Conservation (phyloP, 2,329 filamentous ascomycete genomes). For the Seiridium cupressi region DNA sequence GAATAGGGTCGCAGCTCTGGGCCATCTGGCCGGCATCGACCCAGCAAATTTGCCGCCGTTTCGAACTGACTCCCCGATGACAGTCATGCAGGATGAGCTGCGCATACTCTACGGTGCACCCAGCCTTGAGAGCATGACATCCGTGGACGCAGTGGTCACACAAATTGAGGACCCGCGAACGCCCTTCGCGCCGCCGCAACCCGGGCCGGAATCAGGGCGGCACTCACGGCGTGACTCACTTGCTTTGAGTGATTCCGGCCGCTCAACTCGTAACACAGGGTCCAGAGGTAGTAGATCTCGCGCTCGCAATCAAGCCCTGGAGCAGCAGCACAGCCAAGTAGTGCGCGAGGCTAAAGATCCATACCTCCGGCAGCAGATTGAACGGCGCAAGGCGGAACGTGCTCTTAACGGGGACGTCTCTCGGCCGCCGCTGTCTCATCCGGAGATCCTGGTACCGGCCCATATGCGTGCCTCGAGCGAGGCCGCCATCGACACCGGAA, state of each 20-base stretch:
- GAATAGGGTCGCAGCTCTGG: slow-evolving; percentile 2
- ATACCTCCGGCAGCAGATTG: too few species aligned
- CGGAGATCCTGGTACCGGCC: neutral
- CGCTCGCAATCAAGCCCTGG: neutral
- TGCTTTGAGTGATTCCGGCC: neutral
- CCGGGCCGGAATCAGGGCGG: neutral
- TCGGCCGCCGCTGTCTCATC: neutral
- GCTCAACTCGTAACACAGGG: neutral
- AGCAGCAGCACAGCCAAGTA: neutral
- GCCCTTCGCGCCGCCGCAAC: neutral
- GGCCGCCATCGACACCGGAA: neutral
- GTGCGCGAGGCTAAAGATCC: neutral
- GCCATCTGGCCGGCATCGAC: neutral
- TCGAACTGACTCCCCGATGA: slow-evolving; percentile 4
- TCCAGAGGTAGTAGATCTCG: neutral
- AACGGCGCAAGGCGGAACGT: too few species aligned
- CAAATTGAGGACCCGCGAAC: neutral
- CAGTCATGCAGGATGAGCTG: slow-evolving; percentile 5
- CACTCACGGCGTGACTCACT: neutral
- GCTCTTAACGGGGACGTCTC: neutral
- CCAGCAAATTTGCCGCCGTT: neutral
- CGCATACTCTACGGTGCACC: neutral
- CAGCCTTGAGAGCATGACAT: slow-evolving; percentile 5
- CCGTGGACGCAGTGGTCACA: slow-evolving; percentile 1
- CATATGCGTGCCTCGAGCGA: slow-evolving; percentile 1